phyloP scores from a whole-genome alignment of 2,329 filamentous ascomycete species.

The Venturia asperata region DNA sequence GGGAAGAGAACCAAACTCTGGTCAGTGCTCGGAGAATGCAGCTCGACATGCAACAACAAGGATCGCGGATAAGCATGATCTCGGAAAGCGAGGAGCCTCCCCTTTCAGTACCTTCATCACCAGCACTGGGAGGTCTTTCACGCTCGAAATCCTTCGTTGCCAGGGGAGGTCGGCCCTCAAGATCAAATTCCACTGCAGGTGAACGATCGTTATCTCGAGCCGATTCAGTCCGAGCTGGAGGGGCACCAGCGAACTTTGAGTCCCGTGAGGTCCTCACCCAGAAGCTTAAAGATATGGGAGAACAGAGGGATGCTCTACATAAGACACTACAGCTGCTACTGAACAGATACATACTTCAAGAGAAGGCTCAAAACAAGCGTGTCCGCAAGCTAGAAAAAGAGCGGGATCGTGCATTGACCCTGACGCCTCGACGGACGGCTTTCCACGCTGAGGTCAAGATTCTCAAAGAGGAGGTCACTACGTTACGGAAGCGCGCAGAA shows the following conservation, averaged over 20 bases:
- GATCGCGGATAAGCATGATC: constrained; percentile 52
- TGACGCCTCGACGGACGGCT: constrained; percentile 64
- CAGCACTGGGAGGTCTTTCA: constrained; percentile 45
- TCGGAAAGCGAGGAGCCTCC: constrained; percentile 48
- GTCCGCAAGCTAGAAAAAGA: constrained; percentile 71
- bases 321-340: constrained; percentile 77
- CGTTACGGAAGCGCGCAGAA: constrained; percentile 77
- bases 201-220: constrained; percentile 23
- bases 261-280: constrained; percentile 16
- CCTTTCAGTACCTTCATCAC: constrained; percentile 27
- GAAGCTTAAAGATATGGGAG: constrained; percentile 65
- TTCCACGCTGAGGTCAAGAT: constrained; percentile 78
- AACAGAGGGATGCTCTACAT: constrained; percentile 88
- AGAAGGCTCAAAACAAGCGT: constrained; percentile 73
- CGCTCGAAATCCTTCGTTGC: constrained; percentile 61
- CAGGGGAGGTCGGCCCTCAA: constrained; percentile 27
- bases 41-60: constrained; percentile 37
- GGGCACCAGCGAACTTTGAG: constrained; percentile 27
- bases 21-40: constrained; percentile 43
- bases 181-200: constrained; percentile 1
- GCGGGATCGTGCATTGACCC: constrained; percentile 62
- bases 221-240: constrained; percentile 32
- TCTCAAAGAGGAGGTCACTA: constrained; percentile 76
- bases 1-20: constrained; percentile 57
- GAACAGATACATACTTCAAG: constrained; percentile 77